Percentiles rank a stretch among this genome's conserved stretches.
Evolutionary conservation across 1,284 basidiomycete species (phyloP).

Genomic region (Tranzscheliella williamsii): DNA sequence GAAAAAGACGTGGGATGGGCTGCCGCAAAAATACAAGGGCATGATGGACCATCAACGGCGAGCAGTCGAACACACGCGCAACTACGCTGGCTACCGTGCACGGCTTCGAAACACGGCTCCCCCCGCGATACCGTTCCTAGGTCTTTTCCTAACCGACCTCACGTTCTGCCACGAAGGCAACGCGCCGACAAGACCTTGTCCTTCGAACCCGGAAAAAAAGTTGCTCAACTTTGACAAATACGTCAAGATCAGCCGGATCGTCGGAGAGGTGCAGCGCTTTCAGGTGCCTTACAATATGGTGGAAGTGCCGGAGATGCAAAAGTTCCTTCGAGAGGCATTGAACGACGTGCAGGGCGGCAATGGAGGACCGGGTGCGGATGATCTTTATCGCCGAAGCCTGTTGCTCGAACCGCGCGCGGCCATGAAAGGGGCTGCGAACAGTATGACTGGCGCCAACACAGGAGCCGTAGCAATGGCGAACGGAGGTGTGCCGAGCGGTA

Average conservation of each 20-base stretch:
- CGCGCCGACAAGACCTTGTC: constrained; percentile 73
- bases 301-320: constrained; percentile 80
- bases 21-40: constrained; percentile 80
- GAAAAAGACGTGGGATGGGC: constrained; percentile 67
- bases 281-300: constrained; percentile 81
- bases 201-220: constrained; percentile 74
- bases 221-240: constrained; percentile 85
- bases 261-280: constrained; percentile 84
- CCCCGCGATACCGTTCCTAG: constrained; percentile 62
- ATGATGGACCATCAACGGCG: constrained; percentile 80
- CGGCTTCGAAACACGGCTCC: constrained; percentile 64
- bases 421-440: constrained; percentile 1
- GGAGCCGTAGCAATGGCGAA: neutral
- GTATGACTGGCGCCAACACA: neutral
- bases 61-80: constrained; percentile 84
- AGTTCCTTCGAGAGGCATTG: constrained; percentile 66
- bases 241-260: constrained; percentile 60
- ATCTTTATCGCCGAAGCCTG: constrained; percentile 56
- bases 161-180: constrained; percentile 97
- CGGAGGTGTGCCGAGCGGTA: constrained; percentile 10
- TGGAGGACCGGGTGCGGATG: constrained; percentile 45
- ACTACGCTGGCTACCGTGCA: constrained; percentile 88
- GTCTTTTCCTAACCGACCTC: constrained; percentile 84
- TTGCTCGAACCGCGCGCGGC: constrained; percentile 54
- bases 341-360: constrained; percentile 34